Base-by-base conservation (phyloP, 768 basidiomycete species). In the Amanita pallidorosea region DNA sequence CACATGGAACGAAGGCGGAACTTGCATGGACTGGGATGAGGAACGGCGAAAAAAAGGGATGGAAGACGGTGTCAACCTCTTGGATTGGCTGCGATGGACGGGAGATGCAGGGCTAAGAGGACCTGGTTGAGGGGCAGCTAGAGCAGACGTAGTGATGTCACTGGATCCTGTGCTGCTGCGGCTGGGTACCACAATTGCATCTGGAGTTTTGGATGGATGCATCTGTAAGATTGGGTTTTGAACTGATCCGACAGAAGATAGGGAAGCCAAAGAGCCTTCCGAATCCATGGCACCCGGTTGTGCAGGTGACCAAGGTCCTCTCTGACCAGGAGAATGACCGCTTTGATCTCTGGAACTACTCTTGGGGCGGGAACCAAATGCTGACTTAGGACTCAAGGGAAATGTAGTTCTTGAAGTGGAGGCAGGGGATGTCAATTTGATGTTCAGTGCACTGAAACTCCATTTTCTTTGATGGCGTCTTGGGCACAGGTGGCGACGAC, bases 401-500 rank as follows among this genome's bases (percentile, higher is more conserved):
- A 81, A 78, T 15, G 70, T 65, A 27, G 80, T 70, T 37, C 79
- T 78, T 27, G 41, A 42, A 55, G 79, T 67, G 37, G 75, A 72
- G 15, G 72, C 73, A 17, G 84, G 80, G 23, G 81, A 83, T 12
- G 81, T 76, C 46, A 88, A 65, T 61, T 78, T 88, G 63, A 87
- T 75, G 56, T 86, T 88, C 4, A 93, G 69, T 20, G 86, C 88
- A 55, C 77, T 85, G 64, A 94, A 87, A 62, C 90, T 93, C 91
- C 91, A 94, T 66, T 94, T n/a, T 94, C 76, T 92, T 93, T n/a
- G 87, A 89, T 31, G 90, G 89, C 2, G 87, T 86, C 69, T 87
- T 88, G 47, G 74, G 69, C 38, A 74, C 69, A 13, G 69, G 60
- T 36, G 81, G 72, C 12, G 60, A 56, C 50, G 74, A 66, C 52